Base-by-base conservation (phyloP, 495 filamentous ascomycete genomes). In the Corynascus novoguineensis region DNA sequence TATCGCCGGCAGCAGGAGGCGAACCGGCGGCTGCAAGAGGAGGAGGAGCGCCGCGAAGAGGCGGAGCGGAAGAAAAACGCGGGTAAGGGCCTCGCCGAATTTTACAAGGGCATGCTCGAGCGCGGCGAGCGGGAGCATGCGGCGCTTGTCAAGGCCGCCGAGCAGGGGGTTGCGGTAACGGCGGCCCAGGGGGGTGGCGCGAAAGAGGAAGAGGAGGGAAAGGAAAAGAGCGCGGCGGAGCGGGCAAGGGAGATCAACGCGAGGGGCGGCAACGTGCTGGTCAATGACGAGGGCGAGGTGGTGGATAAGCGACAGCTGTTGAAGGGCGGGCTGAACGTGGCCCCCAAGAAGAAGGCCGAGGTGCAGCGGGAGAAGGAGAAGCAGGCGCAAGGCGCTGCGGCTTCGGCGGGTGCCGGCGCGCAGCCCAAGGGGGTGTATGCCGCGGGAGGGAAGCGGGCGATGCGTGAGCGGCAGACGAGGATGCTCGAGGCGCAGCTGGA, bases 1-100 rank as follows among this genome's bases (percentile, higher is more conserved):
- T 98, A 98, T 64, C 93, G 91, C 75, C 81, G 82, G 65, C 93
- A 97, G 68, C 93, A 97, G 67, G 90, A 84, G 65, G 93, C 96
- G 68, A 77, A 91, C 63, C 70, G 81, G 61, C 79, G 80, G 63
- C 62, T 90, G 8, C 90, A 96, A 64, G 88, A 86, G 63, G 92
- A 95, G 69, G 95, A 97, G 71, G 79, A 78, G 51, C 62, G 67
- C 41, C 71, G 80, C 40, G 89, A 95, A 68, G 83, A 84, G 61
- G 80, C 79, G 58, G 87, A 92, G 62, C 77, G 79, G 49, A 82
- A 82, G 67, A 80, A 80, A 60, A 82, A 85, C 61, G 81, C 85
- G 68, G 81, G 80, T 0, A 72, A 81, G 29, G 93, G 93, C 1
- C 87, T 98, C 89, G 82, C 85, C 42, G 85, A 81, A 3, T 95